A percentile compares a stretch with the other conserved stretches of the same genome.
Conservation (phyloP, 768 basidiomycete genomes). For the Naematelia encephala region DNA sequence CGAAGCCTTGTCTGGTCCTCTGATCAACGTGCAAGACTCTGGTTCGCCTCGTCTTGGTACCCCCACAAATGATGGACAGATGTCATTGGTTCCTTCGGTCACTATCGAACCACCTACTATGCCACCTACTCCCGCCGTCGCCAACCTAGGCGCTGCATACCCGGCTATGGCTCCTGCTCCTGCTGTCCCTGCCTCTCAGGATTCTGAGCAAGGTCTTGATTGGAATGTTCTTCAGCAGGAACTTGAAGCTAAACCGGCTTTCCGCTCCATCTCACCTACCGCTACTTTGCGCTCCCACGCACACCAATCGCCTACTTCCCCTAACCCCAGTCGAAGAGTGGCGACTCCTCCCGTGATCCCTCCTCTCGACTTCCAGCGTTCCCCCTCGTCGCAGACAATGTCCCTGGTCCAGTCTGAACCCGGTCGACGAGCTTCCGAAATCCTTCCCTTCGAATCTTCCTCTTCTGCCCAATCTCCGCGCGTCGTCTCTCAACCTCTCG, state of each 20-base stretch:
- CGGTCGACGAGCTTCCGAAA: slow-evolving; percentile 4
- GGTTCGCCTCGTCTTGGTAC: slow-evolving; percentile 27
- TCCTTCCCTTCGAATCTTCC: slow-evolving; percentile 8
- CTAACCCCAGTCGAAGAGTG: neutral
- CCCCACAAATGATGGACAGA: slow-evolving; percentile 24
- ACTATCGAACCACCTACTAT: slow-evolving; percentile 37
- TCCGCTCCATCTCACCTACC: slow-evolving; percentile 44
- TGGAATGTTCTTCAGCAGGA: slow-evolving; percentile 35
- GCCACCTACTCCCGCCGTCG: slow-evolving; percentile 36
- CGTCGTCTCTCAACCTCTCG: slow-evolving; percentile 11
- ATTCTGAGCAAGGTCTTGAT: slow-evolving; percentile 20
- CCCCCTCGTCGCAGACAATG: slow-evolving; percentile 5
- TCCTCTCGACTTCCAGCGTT: slow-evolving; percentile 6
- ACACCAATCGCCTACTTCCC: slow-evolving; percentile 9
- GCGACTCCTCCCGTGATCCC: neutral
- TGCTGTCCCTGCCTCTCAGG: neutral
- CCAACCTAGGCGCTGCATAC: slow-evolving; percentile 13
- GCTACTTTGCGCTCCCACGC: slow-evolving; percentile 37
- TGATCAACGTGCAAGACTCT: slow-evolving; percentile 6
- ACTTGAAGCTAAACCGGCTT: slow-evolving; percentile 36
- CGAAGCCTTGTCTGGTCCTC: slow-evolving; percentile 5
- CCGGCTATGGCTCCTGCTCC: slow-evolving; percentile 20
- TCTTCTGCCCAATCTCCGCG: slow-evolving; percentile 1
- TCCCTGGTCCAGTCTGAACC: slow-evolving; percentile 3
- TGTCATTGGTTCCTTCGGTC: slow-evolving; percentile 25